Conservation (phyloP, 2,329 filamentous ascomycete species). For the Calcarisporium arbuscula region DNA sequence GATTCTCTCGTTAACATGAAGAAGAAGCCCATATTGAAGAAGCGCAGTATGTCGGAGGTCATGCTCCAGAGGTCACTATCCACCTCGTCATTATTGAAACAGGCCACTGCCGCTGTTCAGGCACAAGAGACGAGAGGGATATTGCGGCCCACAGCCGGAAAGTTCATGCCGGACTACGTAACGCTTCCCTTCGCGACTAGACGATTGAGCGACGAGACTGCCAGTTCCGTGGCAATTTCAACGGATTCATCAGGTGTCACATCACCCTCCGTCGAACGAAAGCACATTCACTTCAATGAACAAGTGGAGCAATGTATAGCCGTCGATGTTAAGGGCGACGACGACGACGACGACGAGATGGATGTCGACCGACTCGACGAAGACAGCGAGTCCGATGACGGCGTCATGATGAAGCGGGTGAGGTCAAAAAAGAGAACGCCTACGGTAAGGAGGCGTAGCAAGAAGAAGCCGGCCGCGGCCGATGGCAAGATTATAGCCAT, state of each 20-base stretch:
- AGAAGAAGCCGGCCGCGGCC: conserved; percentile 35
- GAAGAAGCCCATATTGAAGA: conserved; percentile 93
- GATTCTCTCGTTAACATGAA: conserved; percentile 57
- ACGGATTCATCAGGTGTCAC: conserved; percentile 63
- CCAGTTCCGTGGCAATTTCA: conserved; percentile 57
- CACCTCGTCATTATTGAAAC: conserved; percentile 80
- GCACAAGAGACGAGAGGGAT: conserved; percentile 62
- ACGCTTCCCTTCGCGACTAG: conserved; percentile 58
- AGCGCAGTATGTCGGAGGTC: conserved; percentile 90
- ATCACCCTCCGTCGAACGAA: conserved; percentile 60
- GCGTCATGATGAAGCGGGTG: conserved; percentile 74
- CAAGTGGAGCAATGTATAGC: conserved; percentile 95
- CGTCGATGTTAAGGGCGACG: conserved; percentile 76
- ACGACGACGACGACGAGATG: conserved; percentile 68
- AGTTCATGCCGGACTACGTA: conserved; percentile 63
- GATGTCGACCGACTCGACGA: conserved; percentile 47
- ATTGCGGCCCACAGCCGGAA: conserved; percentile 50
- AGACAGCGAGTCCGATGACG: conserved; percentile 68
- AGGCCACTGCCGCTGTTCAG: conserved; percentile 79
- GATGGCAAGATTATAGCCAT: conserved; percentile 85
- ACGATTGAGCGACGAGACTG: conserved; percentile 54
- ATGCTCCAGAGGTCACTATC: conserved; percentile 89
- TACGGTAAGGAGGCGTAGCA: conserved; percentile 35
- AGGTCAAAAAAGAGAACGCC: conserved; percentile 50
- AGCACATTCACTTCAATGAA: conserved; percentile 94